These are phyloP conservation scores for Parasitella parasitica DNA, from an alignment of 371 early-diverging fungal genomes.

Conservation along the genomic window DNA sequence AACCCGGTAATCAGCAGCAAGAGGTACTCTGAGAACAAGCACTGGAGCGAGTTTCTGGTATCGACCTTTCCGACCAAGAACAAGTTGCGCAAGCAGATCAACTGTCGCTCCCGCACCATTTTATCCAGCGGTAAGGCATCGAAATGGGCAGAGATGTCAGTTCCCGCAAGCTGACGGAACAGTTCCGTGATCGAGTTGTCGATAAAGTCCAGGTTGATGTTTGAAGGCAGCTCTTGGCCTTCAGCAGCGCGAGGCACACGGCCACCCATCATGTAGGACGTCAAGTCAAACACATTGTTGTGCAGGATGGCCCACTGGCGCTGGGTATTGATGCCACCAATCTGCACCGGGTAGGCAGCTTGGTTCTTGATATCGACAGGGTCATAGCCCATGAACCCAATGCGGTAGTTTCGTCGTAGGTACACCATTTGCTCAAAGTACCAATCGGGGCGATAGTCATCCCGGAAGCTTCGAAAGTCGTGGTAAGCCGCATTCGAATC, in stretches of 20 bases:
- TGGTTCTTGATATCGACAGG: conserved; percentile 42
- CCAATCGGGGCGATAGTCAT: conserved; percentile 54
- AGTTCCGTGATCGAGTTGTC: conserved; percentile 64
- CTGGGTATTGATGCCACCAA: conserved; percentile 23
- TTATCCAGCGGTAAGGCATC: conserved; percentile 46
- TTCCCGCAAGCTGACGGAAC: conserved; percentile 63
- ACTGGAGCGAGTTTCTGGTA: conserved; percentile 75
- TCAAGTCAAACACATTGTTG: conserved; percentile 59
- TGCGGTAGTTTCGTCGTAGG: conserved; percentile 51
- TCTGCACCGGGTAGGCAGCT: conserved; percentile 30
- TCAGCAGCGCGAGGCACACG: conserved; percentile 16
- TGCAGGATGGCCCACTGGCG: conserved; percentile 53
- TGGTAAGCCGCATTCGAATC: conserved; percentile 44
- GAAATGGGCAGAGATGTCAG: conserved; percentile 68
- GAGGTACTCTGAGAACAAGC: conserved; percentile 86
- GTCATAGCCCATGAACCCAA: conserved; percentile 49
- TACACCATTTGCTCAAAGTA: conserved; percentile 54
- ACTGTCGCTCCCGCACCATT: conserved; percentile 39
- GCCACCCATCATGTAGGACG: conserved; percentile 50
- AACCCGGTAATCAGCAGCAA: conserved; percentile 76
- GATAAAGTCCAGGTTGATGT: conserved; percentile 45
- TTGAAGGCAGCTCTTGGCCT: conserved; percentile 13
- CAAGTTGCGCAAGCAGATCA: conserved; percentile 76
- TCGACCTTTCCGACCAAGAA: conserved; percentile 92
- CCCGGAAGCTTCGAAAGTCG: conserved; percentile 42